Base-by-base conservation (phyloP, 495 filamentous ascomycete genomes). In the Polyplosphaeria fusca region DNA sequence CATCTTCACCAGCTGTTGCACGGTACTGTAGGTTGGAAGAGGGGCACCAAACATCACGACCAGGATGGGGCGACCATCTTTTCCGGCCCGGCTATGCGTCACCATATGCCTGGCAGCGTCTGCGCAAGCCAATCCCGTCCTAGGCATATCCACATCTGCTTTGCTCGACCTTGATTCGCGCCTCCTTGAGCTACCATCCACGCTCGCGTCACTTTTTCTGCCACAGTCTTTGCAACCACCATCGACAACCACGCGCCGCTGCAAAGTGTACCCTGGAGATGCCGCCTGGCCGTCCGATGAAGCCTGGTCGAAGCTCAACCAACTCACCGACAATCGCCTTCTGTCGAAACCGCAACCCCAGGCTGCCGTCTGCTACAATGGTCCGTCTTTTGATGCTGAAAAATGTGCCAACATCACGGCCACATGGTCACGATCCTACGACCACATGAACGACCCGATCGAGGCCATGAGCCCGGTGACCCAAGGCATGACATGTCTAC, bases 401-500 rank as follows among this genome's bases (percentile, higher is more conserved):
- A 55, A 60, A 37, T 64, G 61, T 28, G 57, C 57, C 1, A 20
- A 47, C 9, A 14, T 62, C 27, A 51, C 62, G 5, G 49, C 46
- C 5, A 47, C 24, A 2, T 65, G 62, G 62, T 16, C 14, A 9
- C 32, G 44, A 4, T 58, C 58, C 13, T 57, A 53, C 26, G 35
- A 41, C 1, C 62, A 65, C 38, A 38, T 49, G 5, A 19, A 12
- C 12, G 47, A 65, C 37, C 62, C 62, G 25, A 58, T 65, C 22
- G 55, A 59, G 27, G 55, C 62, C 40, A 50, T 61, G 41, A 47
- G 24, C 26, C 62, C 62, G 1, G 41, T 58, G 19, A 54, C 53
- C 5, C 59, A 62, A 48, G 62, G 62, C n/a, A 55, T 59, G 52
- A 62, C 58, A 5, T 61, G 49, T 20, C n/a, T 52, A 16, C 52